A percentile compares a stretch with the other conserved stretches of the same genome.
These are phyloP conservation scores for Sindora glabra DNA, from an alignment of 306 rosid species.

Conservation along the genomic window DNA sequence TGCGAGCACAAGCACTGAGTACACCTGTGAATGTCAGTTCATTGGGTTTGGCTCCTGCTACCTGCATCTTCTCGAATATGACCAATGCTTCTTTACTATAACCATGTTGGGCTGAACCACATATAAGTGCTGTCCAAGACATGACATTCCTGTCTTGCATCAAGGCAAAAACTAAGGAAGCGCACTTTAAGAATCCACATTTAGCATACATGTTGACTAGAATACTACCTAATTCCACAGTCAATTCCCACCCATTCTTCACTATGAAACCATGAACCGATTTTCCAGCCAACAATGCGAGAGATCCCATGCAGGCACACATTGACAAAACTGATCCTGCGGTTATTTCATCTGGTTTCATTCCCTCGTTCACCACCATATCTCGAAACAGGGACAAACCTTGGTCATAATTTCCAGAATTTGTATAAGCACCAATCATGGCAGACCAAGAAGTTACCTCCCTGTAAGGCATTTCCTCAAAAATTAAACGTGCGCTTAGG, in stretches of 20 bases:
- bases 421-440: slow-evolving; percentile 43
- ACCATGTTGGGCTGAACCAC: slow-evolving; percentile 42
- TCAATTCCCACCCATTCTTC: slow-evolving; percentile 48
- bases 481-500: slow-evolving; percentile 23
- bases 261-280: slow-evolving; percentile 53
- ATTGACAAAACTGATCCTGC: slow-evolving; percentile 31
- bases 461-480: slow-evolving; percentile 37
- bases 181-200: slow-evolving; percentile 40
- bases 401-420: not conserved
- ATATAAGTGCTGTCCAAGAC: slow-evolving; percentile 53
- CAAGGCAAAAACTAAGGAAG: slow-evolving; percentile 34
- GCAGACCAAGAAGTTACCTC: slow-evolving; percentile 44
- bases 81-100: slow-evolving; percentile 29
- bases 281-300: slow-evolving; percentile 46
- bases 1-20: slow-evolving; percentile 49
- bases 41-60: slow-evolving; percentile 40
- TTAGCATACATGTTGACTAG: slow-evolving; percentile 55
- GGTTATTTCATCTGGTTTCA: slow-evolving; percentile 29
- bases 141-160: slow-evolving; percentile 36
- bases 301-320: slow-evolving; percentile 42
- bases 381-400: slow-evolving; percentile 38
- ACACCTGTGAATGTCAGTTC: slow-evolving; percentile 57
- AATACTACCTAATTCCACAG: slow-evolving; percentile 44
- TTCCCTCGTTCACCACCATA: slow-evolving; percentile 37
- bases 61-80: slow-evolving; percentile 44